Evolutionary conservation across 2,329 filamentous ascomycete species (phyloP).

Genomic region (Talaromyces islandicus): DNA sequence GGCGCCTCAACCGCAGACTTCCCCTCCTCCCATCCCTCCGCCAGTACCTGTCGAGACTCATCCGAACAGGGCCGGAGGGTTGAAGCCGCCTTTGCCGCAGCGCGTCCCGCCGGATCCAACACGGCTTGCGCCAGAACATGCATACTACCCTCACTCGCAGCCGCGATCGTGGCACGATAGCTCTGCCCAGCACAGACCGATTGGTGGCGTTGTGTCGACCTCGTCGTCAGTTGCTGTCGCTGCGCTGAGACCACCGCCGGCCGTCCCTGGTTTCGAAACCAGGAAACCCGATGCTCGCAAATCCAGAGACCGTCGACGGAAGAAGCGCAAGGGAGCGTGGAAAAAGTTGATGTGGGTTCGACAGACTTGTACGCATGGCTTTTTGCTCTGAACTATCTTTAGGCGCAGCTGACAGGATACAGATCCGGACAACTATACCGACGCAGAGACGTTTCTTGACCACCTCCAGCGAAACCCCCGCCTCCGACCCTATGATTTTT

Average conservation of each 20-base stretch:
- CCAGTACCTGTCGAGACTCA: constrained; percentile 43
- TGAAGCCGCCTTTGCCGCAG: constrained; percentile 29
- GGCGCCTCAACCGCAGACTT: constrained; percentile 22
- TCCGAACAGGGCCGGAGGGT: constrained; percentile 34
- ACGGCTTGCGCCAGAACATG: constrained; percentile 78
- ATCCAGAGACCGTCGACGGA: constrained; percentile 56
- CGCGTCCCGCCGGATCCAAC: constrained; percentile 52
- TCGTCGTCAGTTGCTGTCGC: constrained; percentile 27
- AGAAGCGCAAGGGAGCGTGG: constrained; percentile 69
- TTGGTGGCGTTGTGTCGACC: constrained; percentile 38
- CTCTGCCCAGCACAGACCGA: constrained; percentile 26
- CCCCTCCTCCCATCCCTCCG: constrained; percentile 34
- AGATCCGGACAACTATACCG: constrained; percentile 99
- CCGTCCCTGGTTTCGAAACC: constrained; percentile 30
- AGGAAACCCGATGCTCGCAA: constrained; percentile 41
- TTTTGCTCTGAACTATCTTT: neutral
- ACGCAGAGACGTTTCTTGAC: constrained; percentile 93
- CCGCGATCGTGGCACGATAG: constrained; percentile 47
- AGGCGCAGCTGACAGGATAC: constrained; percentile 2
- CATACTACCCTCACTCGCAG: constrained; percentile 60
- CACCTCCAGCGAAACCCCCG: constrained; percentile 91
- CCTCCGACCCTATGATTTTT: constrained; percentile 94
- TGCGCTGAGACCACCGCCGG: constrained; percentile 36
- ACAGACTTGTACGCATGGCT: constrained; percentile 69
- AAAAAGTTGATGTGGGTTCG: constrained; percentile 98